Conservation (phyloP, 352 stramenopile species). For the Globisporangium okanoganense region DNA sequence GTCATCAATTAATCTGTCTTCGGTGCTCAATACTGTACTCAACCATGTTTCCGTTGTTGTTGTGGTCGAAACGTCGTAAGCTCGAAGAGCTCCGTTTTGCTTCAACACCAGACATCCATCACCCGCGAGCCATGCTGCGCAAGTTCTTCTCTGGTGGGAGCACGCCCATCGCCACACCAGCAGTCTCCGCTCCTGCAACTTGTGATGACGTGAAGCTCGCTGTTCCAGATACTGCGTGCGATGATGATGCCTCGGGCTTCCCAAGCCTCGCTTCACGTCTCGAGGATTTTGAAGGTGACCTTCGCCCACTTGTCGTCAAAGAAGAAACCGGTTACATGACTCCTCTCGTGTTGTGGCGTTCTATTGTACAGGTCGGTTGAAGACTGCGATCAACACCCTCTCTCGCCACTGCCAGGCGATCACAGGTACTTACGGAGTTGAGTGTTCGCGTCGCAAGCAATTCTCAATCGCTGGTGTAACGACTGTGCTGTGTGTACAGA, state of each 20-base stretch:
- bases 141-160: constrained; percentile 40
- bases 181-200: background rate
- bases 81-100: background rate
- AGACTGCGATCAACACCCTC: constrained; percentile 35
- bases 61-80: background rate
- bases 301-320: background rate
- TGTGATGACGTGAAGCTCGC: background rate
- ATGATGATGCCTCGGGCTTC: constrained; percentile 20
- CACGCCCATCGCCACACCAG: background rate
- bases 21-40: background rate
- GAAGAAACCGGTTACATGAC: background rate
- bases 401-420: constrained; percentile 56
- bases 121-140: constrained; percentile 35
- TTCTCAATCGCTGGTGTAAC: background rate
- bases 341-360: background rate
- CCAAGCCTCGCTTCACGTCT: constrained; percentile 24
- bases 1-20: background rate
- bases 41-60: too few species aligned
- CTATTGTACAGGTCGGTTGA: constrained; percentile 25
- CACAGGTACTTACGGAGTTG: constrained; percentile 20
- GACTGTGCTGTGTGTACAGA: constrained; percentile 4
- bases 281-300: constrained; percentile 38
- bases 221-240: constrained; percentile 1
- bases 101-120: background rate
- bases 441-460: background rate